Percentiles rank a stretch among this genome's conserved stretches.
These are phyloP conservation scores for Schwanniomyces occidentalis DNA, from an alignment of 805 yeast species.

Conservation along the genomic window DNA sequence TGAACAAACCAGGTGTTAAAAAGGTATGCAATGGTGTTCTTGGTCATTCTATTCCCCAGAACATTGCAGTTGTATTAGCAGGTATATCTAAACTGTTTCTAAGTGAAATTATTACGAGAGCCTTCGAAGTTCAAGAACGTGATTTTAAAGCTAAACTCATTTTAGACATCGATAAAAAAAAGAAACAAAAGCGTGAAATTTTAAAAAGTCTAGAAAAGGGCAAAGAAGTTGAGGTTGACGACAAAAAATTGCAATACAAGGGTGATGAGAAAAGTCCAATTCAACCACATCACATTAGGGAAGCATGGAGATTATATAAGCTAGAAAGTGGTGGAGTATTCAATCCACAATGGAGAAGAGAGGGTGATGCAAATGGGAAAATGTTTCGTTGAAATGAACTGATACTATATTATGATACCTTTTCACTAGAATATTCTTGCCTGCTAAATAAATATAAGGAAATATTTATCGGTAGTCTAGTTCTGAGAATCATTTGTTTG, in stretches of 20 bases:
- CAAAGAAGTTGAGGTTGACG: constrained; percentile 28
- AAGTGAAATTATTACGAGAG: constrained; percentile 87
- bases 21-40: constrained; percentile 76
- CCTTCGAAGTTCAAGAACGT: constrained; percentile 66
- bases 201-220: constrained; percentile 43
- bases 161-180: constrained; percentile 39
- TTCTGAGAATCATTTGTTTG: too few relatives aligned
- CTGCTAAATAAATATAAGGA: too few relatives aligned
- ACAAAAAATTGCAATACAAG: constrained; percentile 22
- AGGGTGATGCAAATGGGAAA: constrained; percentile 68
- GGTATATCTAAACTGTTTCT: constrained; percentile 86
- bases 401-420: too few relatives aligned
- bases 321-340: constrained; percentile 54
- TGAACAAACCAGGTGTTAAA: constrained; percentile 68
- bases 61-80: constrained; percentile 76
- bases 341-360: constrained; percentile 65
- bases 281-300: constrained; percentile 80
- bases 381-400: constrained; percentile 66
- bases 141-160: constrained; percentile 46
- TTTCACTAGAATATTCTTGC: too few relatives aligned
- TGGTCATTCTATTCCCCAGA: constrained; percentile 77
- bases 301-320: constrained; percentile 81
- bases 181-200: constrained; percentile 32
- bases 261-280: constrained; percentile 59
- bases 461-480: too few relatives aligned